Conservation (phyloP, 2,329 filamentous ascomycete species). For the Thelonectria discophora region DNA sequence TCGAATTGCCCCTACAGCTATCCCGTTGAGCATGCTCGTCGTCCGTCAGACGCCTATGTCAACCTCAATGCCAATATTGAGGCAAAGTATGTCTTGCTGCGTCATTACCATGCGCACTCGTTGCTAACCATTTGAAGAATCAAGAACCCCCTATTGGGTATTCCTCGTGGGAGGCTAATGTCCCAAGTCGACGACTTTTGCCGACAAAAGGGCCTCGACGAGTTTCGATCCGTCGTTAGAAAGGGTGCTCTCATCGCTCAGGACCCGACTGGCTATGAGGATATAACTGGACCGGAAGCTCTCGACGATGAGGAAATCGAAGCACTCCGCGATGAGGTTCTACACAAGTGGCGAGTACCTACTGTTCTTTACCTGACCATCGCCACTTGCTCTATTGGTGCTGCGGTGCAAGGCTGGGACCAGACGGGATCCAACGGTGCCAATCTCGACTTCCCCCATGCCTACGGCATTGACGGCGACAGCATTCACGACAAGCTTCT, state of each 20-base stretch:
- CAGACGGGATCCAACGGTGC: slow-evolving; percentile 72
- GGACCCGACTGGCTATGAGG: slow-evolving; percentile 69
- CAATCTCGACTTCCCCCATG: slow-evolving; percentile 67
- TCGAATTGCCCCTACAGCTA: slow-evolving; percentile 43
- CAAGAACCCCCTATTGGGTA: slow-evolving; percentile 60
- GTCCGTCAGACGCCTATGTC: slow-evolving; percentile 45
- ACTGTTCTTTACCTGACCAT: slow-evolving; percentile 72
- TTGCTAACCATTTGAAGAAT: slow-evolving; percentile 46
- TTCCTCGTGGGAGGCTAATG: slow-evolving; percentile 61
- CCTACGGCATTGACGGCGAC: slow-evolving; percentile 55
- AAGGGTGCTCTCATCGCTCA: slow-evolving; percentile 80
- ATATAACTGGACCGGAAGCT: slow-evolving; percentile 63
- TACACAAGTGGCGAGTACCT: slow-evolving; percentile 74
- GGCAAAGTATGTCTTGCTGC: slow-evolving; percentile 51
- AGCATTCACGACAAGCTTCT: slow-evolving; percentile 56
- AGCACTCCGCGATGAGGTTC: slow-evolving; percentile 67
- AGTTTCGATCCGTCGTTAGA: slow-evolving; percentile 66
- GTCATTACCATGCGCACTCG: background rate
- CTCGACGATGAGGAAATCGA: slow-evolving; percentile 68
- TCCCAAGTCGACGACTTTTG: slow-evolving; percentile 70
- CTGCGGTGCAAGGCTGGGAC: slow-evolving; percentile 76
- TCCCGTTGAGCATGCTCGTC: slow-evolving; percentile 50
- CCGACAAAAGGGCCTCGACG: slow-evolving; percentile 63
- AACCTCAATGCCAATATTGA: slow-evolving; percentile 58
- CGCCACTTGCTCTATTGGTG: slow-evolving; percentile 72